phyloP scores from a whole-genome alignment of 306 rosid species.

The Prunus mira region DNA sequence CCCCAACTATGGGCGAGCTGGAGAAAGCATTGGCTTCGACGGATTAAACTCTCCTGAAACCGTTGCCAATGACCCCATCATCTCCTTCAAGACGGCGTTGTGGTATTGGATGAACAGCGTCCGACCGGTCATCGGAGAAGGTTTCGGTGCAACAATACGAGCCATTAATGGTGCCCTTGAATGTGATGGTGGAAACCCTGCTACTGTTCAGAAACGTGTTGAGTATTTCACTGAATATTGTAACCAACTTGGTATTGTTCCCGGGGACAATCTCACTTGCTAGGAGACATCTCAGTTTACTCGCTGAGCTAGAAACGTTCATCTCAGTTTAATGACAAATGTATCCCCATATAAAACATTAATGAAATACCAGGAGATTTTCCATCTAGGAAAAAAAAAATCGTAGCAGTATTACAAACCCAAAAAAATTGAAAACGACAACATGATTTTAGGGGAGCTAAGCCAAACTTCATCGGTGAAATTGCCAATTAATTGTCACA shows the following conservation, averaged over 20 bases:
- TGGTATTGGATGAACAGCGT: slow-evolving; percentile 85
- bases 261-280: slow-evolving; percentile 69
- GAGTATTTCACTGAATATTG: slow-evolving; percentile 60
- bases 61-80: slow-evolving; percentile 50
- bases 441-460: too few relatives aligned
- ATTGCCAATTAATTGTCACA: slow-evolving; percentile 24
- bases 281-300: background rate
- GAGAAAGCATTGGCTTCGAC: slow-evolving; percentile 55
- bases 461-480: too few relatives aligned
- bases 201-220: slow-evolving; percentile 48
- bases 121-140: slow-evolving; percentile 49
- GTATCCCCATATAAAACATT: too few relatives aligned
- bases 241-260: slow-evolving; percentile 53
- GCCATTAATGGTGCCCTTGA: slow-evolving; percentile 87
- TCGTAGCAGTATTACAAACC: too few relatives aligned
- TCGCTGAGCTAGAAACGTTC: too few relatives aligned
- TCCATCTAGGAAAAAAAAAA: too few relatives aligned
- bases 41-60: slow-evolving; percentile 70
- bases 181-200: slow-evolving; percentile 56
- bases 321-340: too few relatives aligned
- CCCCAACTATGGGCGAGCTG: slow-evolving; percentile 80
- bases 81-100: slow-evolving; percentile 74
- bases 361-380: too few relatives aligned
- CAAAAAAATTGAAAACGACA: too few relatives aligned
- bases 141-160: slow-evolving; percentile 81